A percentile compares a stretch with the other conserved stretches of the same genome.
These are phyloP conservation scores for Beta lomatogona DNA, from an alignment of 179 eudicot genomes.

Conservation along the genomic window DNA sequence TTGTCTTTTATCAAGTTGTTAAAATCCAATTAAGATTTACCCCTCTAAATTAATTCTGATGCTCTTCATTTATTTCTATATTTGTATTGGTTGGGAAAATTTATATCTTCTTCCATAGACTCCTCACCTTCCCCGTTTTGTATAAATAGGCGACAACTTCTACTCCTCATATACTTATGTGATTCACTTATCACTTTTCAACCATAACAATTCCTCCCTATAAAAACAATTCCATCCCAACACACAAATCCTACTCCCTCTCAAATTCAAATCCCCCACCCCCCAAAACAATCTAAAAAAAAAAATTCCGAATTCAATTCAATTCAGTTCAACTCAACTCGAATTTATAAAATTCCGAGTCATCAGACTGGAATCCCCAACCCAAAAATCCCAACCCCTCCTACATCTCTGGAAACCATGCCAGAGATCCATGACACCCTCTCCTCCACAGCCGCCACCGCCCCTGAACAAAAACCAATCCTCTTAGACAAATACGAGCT, in stretches of 20 bases:
- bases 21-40: not conserved
- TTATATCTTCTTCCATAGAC: not conserved
- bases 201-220: not conserved
- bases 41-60: not conserved
- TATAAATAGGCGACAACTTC: conserved; percentile 12
- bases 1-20: no score
- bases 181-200: conserved; percentile 23
- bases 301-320: not conserved
- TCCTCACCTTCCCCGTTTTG: not conserved
- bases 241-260: no score
- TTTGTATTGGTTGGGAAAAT: no score
- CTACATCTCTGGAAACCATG: conserved; percentile 23
- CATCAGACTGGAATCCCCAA: conserved; percentile 22
- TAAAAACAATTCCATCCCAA: not conserved
- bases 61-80: not conserved
- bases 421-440: conserved; percentile 28
- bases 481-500: conserved; percentile 64
- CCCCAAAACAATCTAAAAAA: not conserved
- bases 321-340: no score
- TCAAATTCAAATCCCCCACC: not conserved
- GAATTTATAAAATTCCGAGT: not conserved
- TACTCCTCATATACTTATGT: not conserved
- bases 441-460: not conserved
- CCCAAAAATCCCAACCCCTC: not conserved
- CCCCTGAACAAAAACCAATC: conserved; percentile 2